Evolutionary conservation across 2,329 filamentous ascomycete species (phyloP).

Genomic region (Colletotrichum karsti): DNA sequence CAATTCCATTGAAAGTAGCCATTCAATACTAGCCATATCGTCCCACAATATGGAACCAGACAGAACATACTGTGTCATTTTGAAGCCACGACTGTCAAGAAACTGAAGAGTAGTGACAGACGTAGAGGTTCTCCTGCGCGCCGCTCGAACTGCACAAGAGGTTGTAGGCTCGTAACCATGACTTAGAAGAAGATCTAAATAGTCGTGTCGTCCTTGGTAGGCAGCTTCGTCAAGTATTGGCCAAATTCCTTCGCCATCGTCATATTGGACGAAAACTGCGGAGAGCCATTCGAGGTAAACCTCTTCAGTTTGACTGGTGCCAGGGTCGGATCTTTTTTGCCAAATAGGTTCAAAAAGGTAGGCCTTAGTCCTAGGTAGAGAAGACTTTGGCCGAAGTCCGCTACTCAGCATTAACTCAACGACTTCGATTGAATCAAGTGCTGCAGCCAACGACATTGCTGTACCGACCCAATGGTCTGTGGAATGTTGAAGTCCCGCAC

Average conservation of each 20-base stretch:
- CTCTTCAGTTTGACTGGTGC: too few relatives aligned
- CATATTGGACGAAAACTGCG: not conserved
- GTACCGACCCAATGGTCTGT: not conserved
- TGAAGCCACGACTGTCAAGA: too few relatives aligned
- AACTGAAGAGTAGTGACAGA: too few relatives aligned
- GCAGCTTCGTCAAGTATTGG: not conserved
- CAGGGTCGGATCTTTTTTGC: too few relatives aligned
- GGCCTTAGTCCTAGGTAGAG: not conserved
- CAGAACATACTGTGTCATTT: too few relatives aligned
- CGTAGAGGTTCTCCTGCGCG: not conserved
- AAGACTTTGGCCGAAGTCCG: not conserved
- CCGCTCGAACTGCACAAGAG: too few relatives aligned
- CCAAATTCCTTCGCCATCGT: not conserved
- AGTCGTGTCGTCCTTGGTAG: not conserved
- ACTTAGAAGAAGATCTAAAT: not conserved
- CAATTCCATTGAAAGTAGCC: too few relatives aligned
- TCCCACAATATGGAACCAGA: too few relatives aligned
- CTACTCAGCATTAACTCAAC: not conserved
- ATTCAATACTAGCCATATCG: too few relatives aligned
- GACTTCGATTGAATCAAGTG: not conserved
- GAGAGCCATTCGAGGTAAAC: fast-evolving
- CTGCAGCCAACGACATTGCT: not conserved
- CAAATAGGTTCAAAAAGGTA: too few relatives aligned
- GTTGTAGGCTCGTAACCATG: too few relatives aligned
- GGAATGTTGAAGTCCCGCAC: not conserved